Evolutionary conservation across 108 stramenopile genomes (phyloP), one percentile per base, ranked within the genome.

Genomic region (Thalassiosira profunda): DNA sequence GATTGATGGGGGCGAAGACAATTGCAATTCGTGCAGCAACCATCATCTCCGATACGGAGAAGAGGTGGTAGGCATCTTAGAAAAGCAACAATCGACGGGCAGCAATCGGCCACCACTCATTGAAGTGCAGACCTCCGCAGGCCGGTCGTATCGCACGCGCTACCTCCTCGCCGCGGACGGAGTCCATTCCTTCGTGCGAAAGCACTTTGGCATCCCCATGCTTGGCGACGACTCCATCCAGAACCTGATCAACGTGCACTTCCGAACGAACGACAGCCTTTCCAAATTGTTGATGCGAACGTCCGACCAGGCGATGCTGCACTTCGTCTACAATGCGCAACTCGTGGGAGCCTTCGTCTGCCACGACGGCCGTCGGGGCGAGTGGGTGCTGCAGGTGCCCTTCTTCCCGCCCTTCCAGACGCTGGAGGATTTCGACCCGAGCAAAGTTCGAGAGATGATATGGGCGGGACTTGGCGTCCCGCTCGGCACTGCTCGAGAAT

Each of bases 361-460:
- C 52, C 97, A 97, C 58, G 69, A 87, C 36, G 81, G 81, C 1
- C 51, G 49, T 23, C 30, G 51, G n/a, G 95, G 91, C 0, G 98
- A 97, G 58, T 97, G 91, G 77, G 92, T 97, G 1, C 74, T 96
- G 49, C 98, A 98, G 75, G 81, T 98, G 26, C 98, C 98, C 6
- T 97, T 75, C 63, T 98, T 98, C 52, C 92, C 92, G 33, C 98
- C 98, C 0, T 96, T 85, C 52, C 96, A 98, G 65, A 81, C 75
- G 9, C 49, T 77, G 15, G 81, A 90, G 47, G 57, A 65, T 2
- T 94, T 90, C 63, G 52, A 72, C 9, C 1, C 26, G 21, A 58
- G 63, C 6, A 58, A 71, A 34, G 84, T 91, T 10, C 41, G 57
- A 15, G 48, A 58, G 18, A 87, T 91, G 81, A 64, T 94, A 5